Base-by-base conservation (phyloP, 371 early-diverging fungal genomes). In the Apophysomyces trapeziformis region DNA sequence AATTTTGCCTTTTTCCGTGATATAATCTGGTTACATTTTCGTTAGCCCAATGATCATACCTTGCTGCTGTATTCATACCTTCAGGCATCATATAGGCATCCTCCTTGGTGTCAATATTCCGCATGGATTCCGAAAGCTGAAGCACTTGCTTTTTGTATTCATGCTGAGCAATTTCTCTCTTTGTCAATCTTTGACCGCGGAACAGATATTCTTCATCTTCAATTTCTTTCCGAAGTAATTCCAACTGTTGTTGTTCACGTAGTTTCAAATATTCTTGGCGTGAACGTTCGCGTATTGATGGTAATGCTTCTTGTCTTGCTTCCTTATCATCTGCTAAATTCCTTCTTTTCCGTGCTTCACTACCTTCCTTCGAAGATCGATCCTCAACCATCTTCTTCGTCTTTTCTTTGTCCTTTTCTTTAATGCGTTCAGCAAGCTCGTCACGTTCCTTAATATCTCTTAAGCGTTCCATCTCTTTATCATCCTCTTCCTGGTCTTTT, bases 31-130 rank as follows among this genome's bases (percentile, higher is more conserved):
- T 7, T 7, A 38, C 9, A 21, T 0, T 21, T n/a, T 18, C 4
- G 21, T 16, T 21, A 21, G 21, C 1, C 18, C 16, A 50, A 50
- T 37, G 32, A 18, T 2, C 21, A 18, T 38, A 36, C 47, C 16
- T n/a, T 47, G 7, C 5, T 21, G 14, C 57, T 63, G 13, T 21
- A 62, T 50, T 21, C 57, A 81, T 89, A 78, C 91, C 92, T 69
- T 98, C 98, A 2, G 98, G 98, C 93, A 99, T 93, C 50, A 80
- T 76, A 67, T 98, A 99, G 9, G 90, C 95, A 65, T 94, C 96
- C 36, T 85, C 83, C 37, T 88, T 87, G 38, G 84, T 80, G 67
- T 93, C 92, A 54, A 97, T 89, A 38, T 87, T 84, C 71, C 88
- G 82, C 35, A 96, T 88, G 72, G 96, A 97, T 65, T 93, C 88